Evolutionary conservation across 2,329 filamentous ascomycete genomes (phyloP).

Genomic region (Teratosphaeria nubilosa): DNA sequence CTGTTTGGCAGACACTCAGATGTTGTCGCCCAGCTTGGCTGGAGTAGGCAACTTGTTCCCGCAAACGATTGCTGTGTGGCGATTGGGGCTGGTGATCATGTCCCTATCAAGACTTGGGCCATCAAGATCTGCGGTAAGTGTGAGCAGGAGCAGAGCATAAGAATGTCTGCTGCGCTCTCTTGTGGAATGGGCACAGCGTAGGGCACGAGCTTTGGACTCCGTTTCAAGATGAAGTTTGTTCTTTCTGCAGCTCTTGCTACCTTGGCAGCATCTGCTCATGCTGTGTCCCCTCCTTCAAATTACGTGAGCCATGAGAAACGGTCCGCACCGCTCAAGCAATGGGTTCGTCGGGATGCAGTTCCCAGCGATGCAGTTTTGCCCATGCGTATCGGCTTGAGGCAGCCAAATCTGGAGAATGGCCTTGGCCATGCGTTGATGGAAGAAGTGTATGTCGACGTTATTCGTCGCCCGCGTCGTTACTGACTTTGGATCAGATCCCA

Average conservation of each 20-base stretch:
- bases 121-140: not conserved
- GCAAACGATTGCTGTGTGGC: not conserved
- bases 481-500: not conserved
- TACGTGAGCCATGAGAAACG: conserved; percentile 24
- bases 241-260: not conserved
- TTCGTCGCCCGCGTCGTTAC: conserved; percentile 20
- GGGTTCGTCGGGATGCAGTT: conserved; percentile 13
- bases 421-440: conserved; percentile 19
- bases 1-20: not conserved
- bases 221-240: not conserved
- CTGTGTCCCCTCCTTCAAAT: not conserved
- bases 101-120: not conserved
- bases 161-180: not conserved
- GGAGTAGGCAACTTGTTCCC: not conserved
- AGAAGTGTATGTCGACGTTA: conserved; percentile 33
- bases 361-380: conserved; percentile 21
- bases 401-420: conserved; percentile 23
- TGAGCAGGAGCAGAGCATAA: not conserved
- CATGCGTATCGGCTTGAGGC: conserved; percentile 24
- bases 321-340: conserved; percentile 7
- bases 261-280: not conserved
- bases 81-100: not conserved
- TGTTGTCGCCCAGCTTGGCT: not conserved
- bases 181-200: not conserved
- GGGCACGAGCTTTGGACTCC: not conserved